Evolutionary conservation across 169 alveolate genomes (phyloP).

Genomic region (Besnoitia besnoiti): DNA sequence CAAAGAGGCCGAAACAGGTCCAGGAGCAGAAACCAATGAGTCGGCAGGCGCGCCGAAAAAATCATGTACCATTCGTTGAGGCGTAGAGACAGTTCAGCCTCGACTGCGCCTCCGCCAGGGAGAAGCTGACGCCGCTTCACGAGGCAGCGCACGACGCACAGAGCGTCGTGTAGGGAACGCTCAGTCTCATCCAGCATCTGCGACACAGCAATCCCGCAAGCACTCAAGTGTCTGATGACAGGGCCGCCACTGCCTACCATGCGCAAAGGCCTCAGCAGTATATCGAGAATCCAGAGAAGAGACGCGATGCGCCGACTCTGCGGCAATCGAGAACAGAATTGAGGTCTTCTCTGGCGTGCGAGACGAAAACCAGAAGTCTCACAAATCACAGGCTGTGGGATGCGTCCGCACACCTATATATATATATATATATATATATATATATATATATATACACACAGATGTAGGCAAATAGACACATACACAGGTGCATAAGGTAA

Average conservation of each 20-base stretch:
- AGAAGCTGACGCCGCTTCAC: slow-evolving; percentile 93
- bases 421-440: neutral
- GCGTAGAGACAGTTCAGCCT: slow-evolving; percentile 90
- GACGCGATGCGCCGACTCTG: too few relatives aligned
- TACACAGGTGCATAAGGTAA: too few relatives aligned
- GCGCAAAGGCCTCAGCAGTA: too few relatives aligned
- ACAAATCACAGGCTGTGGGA: too few relatives aligned
- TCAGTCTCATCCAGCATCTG: slow-evolving; percentile 97
- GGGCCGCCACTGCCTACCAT: too few relatives aligned
- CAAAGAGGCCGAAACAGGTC: neutral
- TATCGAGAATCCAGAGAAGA: too few relatives aligned
- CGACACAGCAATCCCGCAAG: neutral
- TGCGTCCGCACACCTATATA: too few relatives aligned
- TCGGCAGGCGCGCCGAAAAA: neutral
- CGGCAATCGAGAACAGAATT: too few relatives aligned
- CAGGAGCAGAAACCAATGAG: neutral
- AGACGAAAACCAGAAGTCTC: too few relatives aligned
- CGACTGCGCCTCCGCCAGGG: slow-evolving; percentile 99
- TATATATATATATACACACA: neutral
- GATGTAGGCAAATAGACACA: neutral
- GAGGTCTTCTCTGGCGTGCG: neutral
- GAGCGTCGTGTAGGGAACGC: slow-evolving; percentile 98
- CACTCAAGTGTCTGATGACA: too few relatives aligned
- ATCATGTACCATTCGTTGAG: slow-evolving; percentile 61
- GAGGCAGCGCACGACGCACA: slow-evolving; percentile 97